A percentile compares a stretch with the other conserved stretches of the same genome.
These are phyloP conservation scores for Penicillium crustosum DNA, from an alignment of 2,329 filamentous ascomycete species.

Conservation along the genomic window DNA sequence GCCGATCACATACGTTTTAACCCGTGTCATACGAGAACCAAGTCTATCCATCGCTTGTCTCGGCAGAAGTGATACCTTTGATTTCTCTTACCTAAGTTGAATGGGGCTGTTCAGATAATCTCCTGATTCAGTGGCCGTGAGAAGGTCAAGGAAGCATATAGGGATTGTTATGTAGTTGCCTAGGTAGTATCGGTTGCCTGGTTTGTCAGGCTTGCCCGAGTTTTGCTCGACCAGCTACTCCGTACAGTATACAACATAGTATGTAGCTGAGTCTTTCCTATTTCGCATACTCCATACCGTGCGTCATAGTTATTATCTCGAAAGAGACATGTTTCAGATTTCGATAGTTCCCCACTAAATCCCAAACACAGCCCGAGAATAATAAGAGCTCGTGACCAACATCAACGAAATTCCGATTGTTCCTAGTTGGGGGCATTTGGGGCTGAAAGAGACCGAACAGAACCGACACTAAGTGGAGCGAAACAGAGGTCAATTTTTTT, in stretches of 20 bases:
- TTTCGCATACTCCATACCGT: background rate
- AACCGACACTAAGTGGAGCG: background rate
- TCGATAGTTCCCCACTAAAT: background rate
- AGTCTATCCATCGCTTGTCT: background rate
- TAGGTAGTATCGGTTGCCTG: background rate
- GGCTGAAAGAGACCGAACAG: background rate
- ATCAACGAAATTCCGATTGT: background rate
- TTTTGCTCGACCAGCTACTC: background rate
- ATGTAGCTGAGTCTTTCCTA: background rate
- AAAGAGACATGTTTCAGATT: background rate
- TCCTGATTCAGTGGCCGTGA: background rate
- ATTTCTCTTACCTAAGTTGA: background rate
- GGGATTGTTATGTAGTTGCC: background rate
- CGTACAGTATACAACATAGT: background rate
- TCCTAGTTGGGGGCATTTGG: background rate
- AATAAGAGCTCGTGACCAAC: background rate
- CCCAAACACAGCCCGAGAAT: background rate
- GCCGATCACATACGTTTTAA: background rate
- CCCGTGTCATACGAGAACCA: background rate
- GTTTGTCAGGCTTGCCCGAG: background rate
- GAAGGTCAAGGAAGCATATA: background rate
- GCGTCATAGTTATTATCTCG: background rate
- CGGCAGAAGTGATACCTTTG: background rate
- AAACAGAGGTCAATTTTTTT: background rate
- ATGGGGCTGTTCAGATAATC: no score